A percentile compares a stretch with the other conserved stretches of the same genome.
Conservation (phyloP, 345 rosid genomes). For the Salix brachista region DNA sequence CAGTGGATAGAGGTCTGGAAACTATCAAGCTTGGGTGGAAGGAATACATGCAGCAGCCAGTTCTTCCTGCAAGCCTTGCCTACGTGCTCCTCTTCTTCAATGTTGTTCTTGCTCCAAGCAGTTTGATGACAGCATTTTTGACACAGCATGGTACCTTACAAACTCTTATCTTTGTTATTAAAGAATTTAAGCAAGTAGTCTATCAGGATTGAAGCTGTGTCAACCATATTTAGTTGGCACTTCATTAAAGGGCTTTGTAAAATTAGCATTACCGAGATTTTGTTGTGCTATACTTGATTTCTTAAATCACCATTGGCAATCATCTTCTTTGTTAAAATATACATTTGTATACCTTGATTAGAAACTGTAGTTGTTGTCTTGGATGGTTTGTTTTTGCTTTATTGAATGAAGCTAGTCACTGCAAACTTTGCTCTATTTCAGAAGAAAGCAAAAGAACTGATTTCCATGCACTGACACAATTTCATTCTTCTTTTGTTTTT, state of each 20-base stretch:
- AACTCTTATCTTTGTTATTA: neutral
- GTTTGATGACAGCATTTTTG: slow-evolving; percentile 95
- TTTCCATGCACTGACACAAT: neutral
- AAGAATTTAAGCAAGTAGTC: too few relatives aligned
- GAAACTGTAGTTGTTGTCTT: neutral
- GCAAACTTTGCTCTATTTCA: neutral
- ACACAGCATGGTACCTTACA: slow-evolving; percentile 63
- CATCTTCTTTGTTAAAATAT: neutral
- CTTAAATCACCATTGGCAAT: neutral
- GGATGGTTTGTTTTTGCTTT: neutral
- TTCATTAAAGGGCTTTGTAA: too few relatives aligned
- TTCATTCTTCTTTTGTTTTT: neutral
- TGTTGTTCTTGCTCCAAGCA: slow-evolving; percentile 83
- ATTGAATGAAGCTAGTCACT: neutral
- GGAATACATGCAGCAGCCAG: slow-evolving; percentile 90
- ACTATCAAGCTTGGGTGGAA: slow-evolving; percentile 93
- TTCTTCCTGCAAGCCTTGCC: slow-evolving; percentile 95
- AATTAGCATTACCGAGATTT: too few relatives aligned
- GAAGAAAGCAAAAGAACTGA: neutral
- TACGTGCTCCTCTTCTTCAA: slow-evolving; percentile 82
- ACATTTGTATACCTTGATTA: neutral
- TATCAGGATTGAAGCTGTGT: too few relatives aligned
- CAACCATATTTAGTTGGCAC: too few relatives aligned
- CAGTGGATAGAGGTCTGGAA: slow-evolving; percentile 54
- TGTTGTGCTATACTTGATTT: neutral